Conservation (phyloP, 257 asterid species). For the Fraxinus americana region DNA sequence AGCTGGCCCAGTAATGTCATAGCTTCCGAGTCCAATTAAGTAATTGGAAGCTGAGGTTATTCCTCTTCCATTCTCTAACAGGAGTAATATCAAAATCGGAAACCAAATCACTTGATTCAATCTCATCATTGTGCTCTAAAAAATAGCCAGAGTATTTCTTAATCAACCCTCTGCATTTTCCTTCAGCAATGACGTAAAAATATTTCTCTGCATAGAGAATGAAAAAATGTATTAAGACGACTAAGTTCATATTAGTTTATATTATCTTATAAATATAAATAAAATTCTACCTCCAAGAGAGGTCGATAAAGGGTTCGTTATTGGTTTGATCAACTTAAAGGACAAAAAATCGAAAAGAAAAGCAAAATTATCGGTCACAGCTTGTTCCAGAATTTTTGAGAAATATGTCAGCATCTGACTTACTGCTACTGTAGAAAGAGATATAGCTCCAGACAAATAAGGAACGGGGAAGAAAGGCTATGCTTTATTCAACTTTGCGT, state of each 20-base stretch:
- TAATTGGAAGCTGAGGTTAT: constrained; percentile 60
- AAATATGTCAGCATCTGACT: neutral
- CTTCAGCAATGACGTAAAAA: constrained; percentile 28
- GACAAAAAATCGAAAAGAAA: neutral
- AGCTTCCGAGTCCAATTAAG: constrained; percentile 90
- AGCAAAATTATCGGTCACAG: neutral
- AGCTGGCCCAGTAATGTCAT: constrained; percentile 97
- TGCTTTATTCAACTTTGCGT: neutral
- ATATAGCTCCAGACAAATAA: neutral
- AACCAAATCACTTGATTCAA: constrained; percentile 43
- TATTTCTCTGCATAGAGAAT: neutral
- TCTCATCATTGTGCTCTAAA: constrained; percentile 41
- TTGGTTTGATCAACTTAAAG: neutral
- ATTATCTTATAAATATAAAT: neutral
- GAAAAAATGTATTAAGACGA: constrained; percentile 2
- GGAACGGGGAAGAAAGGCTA: neutral
- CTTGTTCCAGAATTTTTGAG: neutral
- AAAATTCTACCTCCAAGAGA: neutral
- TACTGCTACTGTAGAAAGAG: neutral
- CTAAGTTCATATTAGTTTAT: neutral
- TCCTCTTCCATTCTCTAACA: constrained; percentile 46
- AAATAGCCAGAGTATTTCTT: constrained; percentile 8
- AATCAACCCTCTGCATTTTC: constrained; percentile 38
- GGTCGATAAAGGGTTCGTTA: neutral
- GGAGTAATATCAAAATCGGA: constrained; percentile 42